Conservation (phyloP, 768 basidiomycete genomes). For the Leccinum disarticulatum region DNA sequence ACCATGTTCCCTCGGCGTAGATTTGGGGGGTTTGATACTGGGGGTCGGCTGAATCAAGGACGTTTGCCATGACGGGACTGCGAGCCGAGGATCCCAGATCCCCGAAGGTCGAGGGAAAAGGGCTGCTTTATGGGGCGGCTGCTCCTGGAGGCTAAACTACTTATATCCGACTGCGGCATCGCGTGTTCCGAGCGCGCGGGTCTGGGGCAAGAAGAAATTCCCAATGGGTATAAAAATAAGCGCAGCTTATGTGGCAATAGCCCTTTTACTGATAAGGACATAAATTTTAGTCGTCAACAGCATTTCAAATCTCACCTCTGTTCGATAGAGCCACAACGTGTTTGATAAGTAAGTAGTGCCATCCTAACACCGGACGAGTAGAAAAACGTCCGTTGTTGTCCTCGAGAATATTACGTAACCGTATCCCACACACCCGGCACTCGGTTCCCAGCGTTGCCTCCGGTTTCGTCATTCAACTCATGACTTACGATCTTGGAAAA, state of each 20-base stretch:
- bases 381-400: too few relatives aligned
- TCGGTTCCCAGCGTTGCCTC: background rate
- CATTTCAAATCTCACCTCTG: background rate
- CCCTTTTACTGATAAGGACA: background rate
- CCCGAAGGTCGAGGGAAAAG: conserved; percentile 1
- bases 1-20: conserved; percentile 30
- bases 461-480: background rate
- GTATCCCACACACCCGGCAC: background rate
- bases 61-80: conserved; percentile 17
- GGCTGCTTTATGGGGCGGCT: too few relatives aligned
- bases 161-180: conserved; percentile 1
- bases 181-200: background rate
- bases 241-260: background rate
- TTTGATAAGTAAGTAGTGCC: background rate
- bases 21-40: conserved; percentile 14
- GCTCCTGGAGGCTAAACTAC: background rate
- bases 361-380: background rate
- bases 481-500: conserved; percentile 61
- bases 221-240: background rate
- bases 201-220: background rate
- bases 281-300: background rate
- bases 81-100: background rate
- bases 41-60: background rate
- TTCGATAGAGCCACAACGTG: background rate
- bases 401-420: background rate